Evolutionary conservation across 2,329 filamentous ascomycete genomes (phyloP), one percentile per base, ranked within the genome.

Genomic region (Setomelanomma holmii): DNA sequence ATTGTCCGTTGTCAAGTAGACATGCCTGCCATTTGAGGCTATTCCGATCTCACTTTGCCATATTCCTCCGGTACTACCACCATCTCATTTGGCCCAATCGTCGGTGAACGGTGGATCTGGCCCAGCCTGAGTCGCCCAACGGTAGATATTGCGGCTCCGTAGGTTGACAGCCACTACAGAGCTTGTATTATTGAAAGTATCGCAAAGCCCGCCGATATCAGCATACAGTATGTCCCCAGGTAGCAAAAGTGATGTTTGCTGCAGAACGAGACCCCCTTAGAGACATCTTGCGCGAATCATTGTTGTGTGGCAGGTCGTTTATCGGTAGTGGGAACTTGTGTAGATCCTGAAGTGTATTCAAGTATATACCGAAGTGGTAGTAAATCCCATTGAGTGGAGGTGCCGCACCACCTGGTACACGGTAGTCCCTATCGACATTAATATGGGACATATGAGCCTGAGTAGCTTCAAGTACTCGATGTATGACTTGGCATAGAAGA

Each of bases 171-270:
- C 56, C 1, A 65, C 56, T n/a, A 65, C 23, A 2, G 49, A 49
- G n/a, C 62, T 60, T 1, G 81, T 83, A 55, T 84, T 84, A 61
- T 85, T 83, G 64, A 80, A 85, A 49, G 80, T 75, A 20, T 83
- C 82, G 43, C 82, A 85, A 54, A 84, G 79, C 8, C 81, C 82
- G 0, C 81, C 82, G 53, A 85, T 84, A 0, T 76, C 82, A 0
- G 77, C 80, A 47, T 84, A 83, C 5, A 85, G 70, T 38, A 75
- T 76, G 44, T 78, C 73, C 1, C 79, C 79, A 0, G 79, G 67
- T 20, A 80, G 71, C 1, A 79, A 70, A 11, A 85, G 64, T 3
- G 75, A 78, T 0, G 83, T 80, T 6, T 82, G 75, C 59, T 85
- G 82, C 24, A 82, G 75, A 33, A 82, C 76, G 4, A 81, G 78